These are phyloP conservation scores for Oryza punctata DNA, from an alignment of 176 grass and related monocot species.

Conservation along the genomic window DNA sequence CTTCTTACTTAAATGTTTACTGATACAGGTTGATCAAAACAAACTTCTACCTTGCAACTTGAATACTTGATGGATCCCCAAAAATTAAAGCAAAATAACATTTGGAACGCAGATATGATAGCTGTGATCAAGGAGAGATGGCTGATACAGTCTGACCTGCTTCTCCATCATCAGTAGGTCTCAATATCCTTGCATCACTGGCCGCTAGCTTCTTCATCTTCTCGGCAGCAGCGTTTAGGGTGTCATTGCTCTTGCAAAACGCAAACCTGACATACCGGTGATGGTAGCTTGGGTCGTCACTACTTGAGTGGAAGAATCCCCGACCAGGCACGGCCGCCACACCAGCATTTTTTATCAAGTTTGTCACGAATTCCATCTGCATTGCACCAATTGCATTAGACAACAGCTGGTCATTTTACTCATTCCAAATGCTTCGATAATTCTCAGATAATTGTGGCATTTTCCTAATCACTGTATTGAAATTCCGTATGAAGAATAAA, in stretches of 20 bases:
- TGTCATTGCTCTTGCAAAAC: conserved; percentile 78
- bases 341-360: conserved; percentile 65
- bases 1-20: background rate
- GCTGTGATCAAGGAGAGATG: conserved; percentile 3
- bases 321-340: conserved; percentile 80
- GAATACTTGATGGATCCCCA: background rate
- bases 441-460: background rate
- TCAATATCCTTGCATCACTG: conserved; percentile 9
- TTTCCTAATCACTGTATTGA: background rate
- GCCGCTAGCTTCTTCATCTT: conserved; percentile 53
- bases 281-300: conserved; percentile 35
- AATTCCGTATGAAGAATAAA: conserved; percentile 24
- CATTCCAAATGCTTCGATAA: conserved; percentile 14
- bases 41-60: background rate
- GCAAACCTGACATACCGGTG: conserved; percentile 77
- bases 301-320: conserved; percentile 77
- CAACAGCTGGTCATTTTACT: background rate
- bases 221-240: conserved; percentile 65
- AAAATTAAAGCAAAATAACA: conserved; percentile 2
- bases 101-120: background rate
- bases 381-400: conserved; percentile 5
- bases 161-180: background rate
- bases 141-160: background rate
- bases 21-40: no score
- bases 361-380: conserved; percentile 81